These are phyloP conservation scores for Herpetomonas tarakana DNA, from an alignment of 208 protist species.

Conservation along the genomic window DNA sequence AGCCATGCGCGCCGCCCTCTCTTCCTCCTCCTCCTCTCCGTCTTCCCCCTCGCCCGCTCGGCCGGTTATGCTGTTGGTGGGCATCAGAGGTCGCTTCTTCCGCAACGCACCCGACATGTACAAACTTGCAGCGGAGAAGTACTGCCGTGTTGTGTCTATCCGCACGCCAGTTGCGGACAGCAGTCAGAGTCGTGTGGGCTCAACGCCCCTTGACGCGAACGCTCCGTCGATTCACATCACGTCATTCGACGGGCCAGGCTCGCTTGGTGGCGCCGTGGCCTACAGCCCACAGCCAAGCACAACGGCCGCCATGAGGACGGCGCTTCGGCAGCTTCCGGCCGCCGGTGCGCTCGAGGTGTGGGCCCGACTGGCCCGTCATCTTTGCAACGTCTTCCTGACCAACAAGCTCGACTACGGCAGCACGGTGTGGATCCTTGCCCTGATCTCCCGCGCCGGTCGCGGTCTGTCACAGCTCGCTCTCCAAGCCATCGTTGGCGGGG, in stretches of 20 bases:
- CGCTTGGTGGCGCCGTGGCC: slow-evolving; percentile 23
- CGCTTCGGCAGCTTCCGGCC: slow-evolving; percentile 8
- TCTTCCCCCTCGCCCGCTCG: not conserved
- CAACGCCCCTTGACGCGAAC: not conserved
- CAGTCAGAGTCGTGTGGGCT: not conserved
- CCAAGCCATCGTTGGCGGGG: not conserved
- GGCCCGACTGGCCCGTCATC: slow-evolving; percentile 7
- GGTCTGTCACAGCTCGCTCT: not conserved
- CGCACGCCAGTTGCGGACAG: slow-evolving; percentile 12
- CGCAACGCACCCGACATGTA: slow-evolving; percentile 9
- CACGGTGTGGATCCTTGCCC: not conserved
- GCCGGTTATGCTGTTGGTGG: slow-evolving; percentile 17
- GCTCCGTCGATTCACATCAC: slow-evolving; percentile 18
- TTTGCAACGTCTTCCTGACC: slow-evolving; percentile 12
- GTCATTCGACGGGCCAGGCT: slow-evolving; percentile 17
- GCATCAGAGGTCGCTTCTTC: slow-evolving; percentile 17
- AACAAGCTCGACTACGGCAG: slow-evolving; percentile 16
- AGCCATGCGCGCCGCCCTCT: not conserved
- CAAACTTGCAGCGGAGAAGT: slow-evolving; percentile 1
- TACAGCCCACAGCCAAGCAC: slow-evolving; percentile 13
- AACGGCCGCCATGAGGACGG: slow-evolving; percentile 3
- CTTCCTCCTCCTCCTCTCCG: not conserved
- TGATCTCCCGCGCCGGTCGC: not conserved
- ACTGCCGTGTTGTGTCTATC: slow-evolving; percentile 10
- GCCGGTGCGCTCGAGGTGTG: not conserved